These are phyloP conservation scores for Picochlorum sp. DNA, from an alignment of 139 green algal species.

Conservation along the genomic window DNA sequence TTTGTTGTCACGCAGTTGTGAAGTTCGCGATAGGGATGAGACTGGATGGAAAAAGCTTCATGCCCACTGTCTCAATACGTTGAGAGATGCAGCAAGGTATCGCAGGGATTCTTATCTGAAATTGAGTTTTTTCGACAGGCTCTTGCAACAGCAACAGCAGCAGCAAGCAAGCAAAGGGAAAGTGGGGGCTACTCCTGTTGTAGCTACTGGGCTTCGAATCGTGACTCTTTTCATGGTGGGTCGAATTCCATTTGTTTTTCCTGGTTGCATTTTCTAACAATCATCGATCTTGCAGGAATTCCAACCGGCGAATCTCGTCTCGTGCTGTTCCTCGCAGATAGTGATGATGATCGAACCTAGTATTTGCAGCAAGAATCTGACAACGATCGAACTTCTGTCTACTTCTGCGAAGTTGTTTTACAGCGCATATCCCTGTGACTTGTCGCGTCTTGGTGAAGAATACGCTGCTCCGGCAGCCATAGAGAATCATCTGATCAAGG, in stretches of 20 bases:
- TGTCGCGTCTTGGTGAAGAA: background rate
- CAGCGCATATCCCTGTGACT: background rate
- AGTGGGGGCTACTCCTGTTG: constrained; percentile 30
- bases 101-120: constrained; percentile 51
- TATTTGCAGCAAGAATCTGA: constrained; percentile 9
- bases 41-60: constrained; percentile 46
- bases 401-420: constrained; percentile 8
- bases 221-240: background rate
- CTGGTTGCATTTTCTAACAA: background rate
- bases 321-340: constrained; percentile 20
- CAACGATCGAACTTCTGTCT: constrained; percentile 17
- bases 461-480: background rate
- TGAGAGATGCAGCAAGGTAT: constrained; percentile 34
- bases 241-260: background rate
- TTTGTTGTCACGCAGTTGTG: constrained; percentile 11
- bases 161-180: background rate
- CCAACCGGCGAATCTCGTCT: constrained; percentile 20
- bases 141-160: constrained; percentile 39
- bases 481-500: background rate
- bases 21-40: constrained; percentile 33
- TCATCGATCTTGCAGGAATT: constrained; percentile 14
- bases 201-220: constrained; percentile 16
- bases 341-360: constrained; percentile 32
- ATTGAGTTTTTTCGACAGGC: constrained; percentile 68
- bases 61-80: constrained; percentile 26